Evolutionary conservation across 345 rosid genomes (phyloP).

Genomic region (Citrus trifoliata): DNA sequence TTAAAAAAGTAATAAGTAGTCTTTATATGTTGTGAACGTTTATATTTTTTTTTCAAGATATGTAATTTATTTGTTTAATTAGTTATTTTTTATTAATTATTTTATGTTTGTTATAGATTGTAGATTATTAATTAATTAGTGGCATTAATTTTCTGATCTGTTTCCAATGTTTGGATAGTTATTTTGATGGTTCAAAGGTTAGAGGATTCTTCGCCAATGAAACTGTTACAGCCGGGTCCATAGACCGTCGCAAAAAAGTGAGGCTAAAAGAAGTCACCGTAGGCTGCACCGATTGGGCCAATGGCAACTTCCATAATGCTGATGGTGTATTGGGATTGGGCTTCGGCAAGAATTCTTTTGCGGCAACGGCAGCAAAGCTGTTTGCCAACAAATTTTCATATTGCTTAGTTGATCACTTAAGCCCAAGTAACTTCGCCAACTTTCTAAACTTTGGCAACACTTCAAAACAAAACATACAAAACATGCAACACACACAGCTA

Average conservation of each 20-base stretch:
- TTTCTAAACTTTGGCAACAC: constrained; percentile 21
- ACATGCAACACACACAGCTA: constrained; percentile 21
- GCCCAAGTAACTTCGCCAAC: constrained; percentile 15
- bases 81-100: no score
- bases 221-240: constrained; percentile 11
- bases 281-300: constrained; percentile 16
- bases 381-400: constrained; percentile 33
- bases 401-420: constrained; percentile 34
- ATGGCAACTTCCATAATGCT: neutral
- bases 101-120: neutral
- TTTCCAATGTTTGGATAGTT: constrained; percentile 7
- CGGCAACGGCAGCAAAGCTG: constrained; percentile 4
- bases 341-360: constrained; percentile 15
- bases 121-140: neutral
- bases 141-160: no score
- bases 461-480: neutral
- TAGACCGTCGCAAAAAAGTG: neutral
- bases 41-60: no score
- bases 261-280: constrained; percentile 12
- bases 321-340: constrained; percentile 35
- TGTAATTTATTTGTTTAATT: no score
- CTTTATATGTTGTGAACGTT: no score
- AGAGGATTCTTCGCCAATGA: constrained; percentile 24
- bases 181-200: constrained; percentile 5
- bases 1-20: no score